These are phyloP conservation scores for Suillus placidus DNA, from an alignment of 768 basidiomycete genomes.

Conservation along the genomic window DNA sequence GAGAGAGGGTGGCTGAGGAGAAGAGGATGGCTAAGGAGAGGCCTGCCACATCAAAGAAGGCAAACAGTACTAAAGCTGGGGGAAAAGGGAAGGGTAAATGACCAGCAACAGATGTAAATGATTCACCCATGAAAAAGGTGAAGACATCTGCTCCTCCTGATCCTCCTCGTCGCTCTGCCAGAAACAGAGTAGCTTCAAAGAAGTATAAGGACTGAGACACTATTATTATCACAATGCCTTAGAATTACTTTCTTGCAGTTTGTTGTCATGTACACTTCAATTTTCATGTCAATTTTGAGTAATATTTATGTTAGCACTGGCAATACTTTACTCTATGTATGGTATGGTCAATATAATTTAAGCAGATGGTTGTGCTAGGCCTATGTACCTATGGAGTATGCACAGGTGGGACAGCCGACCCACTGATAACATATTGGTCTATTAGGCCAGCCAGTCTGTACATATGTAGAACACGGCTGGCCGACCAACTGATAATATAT, in stretches of 20 bases:
- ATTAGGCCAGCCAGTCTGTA: no score
- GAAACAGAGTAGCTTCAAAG: not conserved
- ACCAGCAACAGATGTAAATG: not conserved
- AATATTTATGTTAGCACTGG: not conserved
- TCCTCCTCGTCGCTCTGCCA: not conserved
- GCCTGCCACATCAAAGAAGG: not conserved
- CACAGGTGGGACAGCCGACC: no score
- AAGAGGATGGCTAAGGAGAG: no score
- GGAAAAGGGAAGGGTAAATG: not conserved
- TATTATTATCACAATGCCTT: not conserved
- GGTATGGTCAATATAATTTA: no score
- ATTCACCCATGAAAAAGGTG: not conserved
- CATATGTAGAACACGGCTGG: no score
- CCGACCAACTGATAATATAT: no score
- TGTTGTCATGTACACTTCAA: not conserved
- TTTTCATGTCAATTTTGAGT: not conserved
- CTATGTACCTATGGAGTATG: no score
- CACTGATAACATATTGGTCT: no score
- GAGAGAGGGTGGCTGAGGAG: not conserved
- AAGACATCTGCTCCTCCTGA: not conserved
- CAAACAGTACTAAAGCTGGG: not conserved
- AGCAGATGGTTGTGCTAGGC: no score
- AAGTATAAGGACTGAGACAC: not conserved
- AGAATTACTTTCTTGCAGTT: not conserved
- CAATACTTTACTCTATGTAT: no score